Conservation (phyloP, 2,329 filamentous ascomycete genomes). For the Fusarium domesticum region DNA sequence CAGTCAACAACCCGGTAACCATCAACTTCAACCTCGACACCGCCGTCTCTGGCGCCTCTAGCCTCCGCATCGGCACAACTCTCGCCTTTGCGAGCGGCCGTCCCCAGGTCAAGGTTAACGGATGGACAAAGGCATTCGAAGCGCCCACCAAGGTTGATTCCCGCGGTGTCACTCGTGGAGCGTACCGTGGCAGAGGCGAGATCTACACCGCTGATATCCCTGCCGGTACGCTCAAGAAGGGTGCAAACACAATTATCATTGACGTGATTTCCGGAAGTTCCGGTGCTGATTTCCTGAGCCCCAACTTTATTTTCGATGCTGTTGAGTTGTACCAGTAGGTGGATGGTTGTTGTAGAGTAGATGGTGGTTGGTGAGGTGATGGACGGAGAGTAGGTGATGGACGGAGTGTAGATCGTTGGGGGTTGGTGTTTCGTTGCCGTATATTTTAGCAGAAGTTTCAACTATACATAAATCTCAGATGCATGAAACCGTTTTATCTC, state of each 20-base stretch:
- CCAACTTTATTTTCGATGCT: conserved; percentile 46
- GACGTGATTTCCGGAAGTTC: conserved; percentile 56
- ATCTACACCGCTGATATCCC: conserved; percentile 62
- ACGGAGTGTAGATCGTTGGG: not conserved
- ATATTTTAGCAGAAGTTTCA: conserved; percentile 19
- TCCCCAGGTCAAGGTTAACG: conserved; percentile 56
- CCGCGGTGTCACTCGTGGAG: conserved; percentile 62
- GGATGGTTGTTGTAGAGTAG: not conserved
- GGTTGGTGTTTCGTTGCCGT: conserved; percentile 11
- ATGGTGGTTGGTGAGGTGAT: not conserved
- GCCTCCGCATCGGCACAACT: conserved; percentile 63
- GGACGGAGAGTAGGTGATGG: not conserved
- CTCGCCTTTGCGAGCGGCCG: conserved; percentile 59
- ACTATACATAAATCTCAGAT: conserved; percentile 11
- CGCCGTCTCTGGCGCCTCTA: conserved; percentile 49
- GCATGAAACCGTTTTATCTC: too few species aligned
- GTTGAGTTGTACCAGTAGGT: conserved; percentile 28
- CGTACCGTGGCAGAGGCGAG: conserved; percentile 62
- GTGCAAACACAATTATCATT: conserved; percentile 62
- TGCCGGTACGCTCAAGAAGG: conserved; percentile 55
- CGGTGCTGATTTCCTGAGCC: conserved; percentile 53
- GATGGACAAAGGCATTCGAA: conserved; percentile 44
- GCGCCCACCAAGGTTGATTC: conserved; percentile 63
- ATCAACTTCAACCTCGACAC: conserved; percentile 57
- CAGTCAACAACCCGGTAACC: conserved; percentile 56